phyloP scores from a whole-genome alignment of 371 early-diverging fungal species.

The Smittium mucronatum region DNA sequence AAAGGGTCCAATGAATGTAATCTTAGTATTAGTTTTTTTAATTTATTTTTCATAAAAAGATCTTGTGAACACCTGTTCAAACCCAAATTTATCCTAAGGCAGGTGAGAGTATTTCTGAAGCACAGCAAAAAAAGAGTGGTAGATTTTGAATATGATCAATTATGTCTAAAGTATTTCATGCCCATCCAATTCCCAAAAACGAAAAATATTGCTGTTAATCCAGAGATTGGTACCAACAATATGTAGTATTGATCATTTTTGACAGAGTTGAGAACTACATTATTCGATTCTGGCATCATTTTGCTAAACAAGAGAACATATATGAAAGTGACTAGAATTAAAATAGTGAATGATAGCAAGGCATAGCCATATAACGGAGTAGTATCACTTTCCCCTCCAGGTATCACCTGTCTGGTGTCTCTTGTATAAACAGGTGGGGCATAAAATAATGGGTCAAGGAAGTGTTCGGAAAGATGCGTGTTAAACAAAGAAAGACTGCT shows the following conservation, averaged over 20 bases:
- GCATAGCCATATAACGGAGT: constrained; percentile 58
- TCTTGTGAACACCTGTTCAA: no score
- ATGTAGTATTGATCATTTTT: constrained; percentile 76
- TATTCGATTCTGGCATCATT: constrained; percentile 52
- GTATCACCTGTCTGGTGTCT: constrained; percentile 37
- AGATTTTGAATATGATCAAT: constrained; percentile 30
- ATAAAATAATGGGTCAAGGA: constrained; percentile 27
- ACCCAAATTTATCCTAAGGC: no score
- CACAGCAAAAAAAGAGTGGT: no score
- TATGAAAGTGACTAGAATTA: constrained; percentile 43
- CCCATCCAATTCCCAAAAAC: constrained; percentile 92
- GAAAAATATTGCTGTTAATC: constrained; percentile 58
- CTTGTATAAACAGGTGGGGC: constrained; percentile 36
- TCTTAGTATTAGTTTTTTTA: no score
- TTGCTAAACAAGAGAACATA: constrained; percentile 60
- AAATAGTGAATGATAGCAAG: constrained; percentile 43
- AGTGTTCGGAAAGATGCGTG: constrained; percentile 28
- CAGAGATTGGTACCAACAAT: constrained; percentile 63
- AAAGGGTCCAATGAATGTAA: no score
- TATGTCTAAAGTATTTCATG: constrained; percentile 85
- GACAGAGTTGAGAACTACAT: constrained; percentile 54
- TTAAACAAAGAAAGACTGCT: constrained; percentile 31
- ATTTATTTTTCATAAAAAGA: no score
- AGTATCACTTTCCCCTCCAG: constrained; percentile 48
- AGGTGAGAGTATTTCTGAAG: no score